These are phyloP conservation scores for Nitzschia sp. DNA, from an alignment of 108 stramenopile genomes.

Conservation along the genomic window DNA sequence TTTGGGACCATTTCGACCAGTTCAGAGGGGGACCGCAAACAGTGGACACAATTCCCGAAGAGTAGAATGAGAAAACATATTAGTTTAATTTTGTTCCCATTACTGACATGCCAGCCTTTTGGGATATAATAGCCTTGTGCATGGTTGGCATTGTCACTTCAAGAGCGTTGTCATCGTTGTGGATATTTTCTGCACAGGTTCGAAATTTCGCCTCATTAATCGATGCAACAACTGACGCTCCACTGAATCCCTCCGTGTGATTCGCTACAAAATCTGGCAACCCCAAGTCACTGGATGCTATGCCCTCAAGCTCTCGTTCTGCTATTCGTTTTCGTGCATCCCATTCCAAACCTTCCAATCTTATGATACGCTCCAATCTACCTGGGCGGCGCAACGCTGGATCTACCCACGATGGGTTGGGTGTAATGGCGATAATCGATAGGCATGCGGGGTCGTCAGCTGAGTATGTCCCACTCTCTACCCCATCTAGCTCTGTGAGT, in stretches of 20 bases:
- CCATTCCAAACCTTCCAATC: conserved; percentile 47
- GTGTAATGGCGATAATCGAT: conserved; percentile 79
- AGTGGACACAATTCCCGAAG: background rate
- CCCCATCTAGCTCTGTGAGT: conserved; percentile 82
- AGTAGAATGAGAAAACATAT: too few species aligned
- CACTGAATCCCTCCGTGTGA: conserved; percentile 60
- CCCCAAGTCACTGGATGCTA: conserved; percentile 25
- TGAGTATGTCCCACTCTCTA: conserved; percentile 27
- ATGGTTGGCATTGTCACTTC: conserved; percentile 6
- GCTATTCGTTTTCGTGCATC: conserved; percentile 56
- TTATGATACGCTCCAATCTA: conserved; percentile 59
- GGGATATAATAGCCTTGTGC: conserved; percentile 6
- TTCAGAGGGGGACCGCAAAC: background rate
- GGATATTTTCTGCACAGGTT: too few species aligned
- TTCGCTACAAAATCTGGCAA: conserved; percentile 43
- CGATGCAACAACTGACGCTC: conserved; percentile 59
- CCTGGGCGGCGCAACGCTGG: conserved; percentile 78
- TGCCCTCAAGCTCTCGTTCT: conserved; percentile 31
- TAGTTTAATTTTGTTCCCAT: too few species aligned
- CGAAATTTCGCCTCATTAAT: conserved; percentile 53
- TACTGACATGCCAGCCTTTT: conserved; percentile 1
- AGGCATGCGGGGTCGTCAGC: conserved; percentile 26
- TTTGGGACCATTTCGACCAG: conserved; percentile 81
- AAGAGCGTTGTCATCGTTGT: background rate
- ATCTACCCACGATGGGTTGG: conserved; percentile 69